Conservation (phyloP, 2,329 filamentous ascomycete species). For the Dryadomyces quercus-mongolicae region DNA sequence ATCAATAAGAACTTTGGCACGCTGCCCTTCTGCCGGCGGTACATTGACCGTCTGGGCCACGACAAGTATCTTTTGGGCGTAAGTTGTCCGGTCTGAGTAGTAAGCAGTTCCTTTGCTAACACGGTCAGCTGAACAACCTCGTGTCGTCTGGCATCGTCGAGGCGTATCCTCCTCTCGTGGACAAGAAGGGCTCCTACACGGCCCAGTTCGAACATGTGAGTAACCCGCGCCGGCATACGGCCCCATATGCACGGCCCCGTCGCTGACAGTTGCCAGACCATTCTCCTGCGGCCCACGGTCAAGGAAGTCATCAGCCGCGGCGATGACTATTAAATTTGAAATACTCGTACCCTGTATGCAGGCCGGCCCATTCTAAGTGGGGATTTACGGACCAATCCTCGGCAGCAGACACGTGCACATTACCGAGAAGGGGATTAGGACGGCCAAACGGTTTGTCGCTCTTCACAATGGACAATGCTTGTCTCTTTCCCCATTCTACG, state of each 20-base stretch:
- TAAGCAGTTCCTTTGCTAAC: too few relatives aligned
- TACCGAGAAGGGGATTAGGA: too few relatives aligned
- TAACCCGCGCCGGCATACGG: conserved; percentile 14
- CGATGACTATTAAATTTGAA: conserved; percentile 62
- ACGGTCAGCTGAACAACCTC: conserved; percentile 63
- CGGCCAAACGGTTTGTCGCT: too few relatives aligned
- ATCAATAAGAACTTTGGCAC: conserved; percentile 97
- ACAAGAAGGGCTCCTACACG: conserved; percentile 89
- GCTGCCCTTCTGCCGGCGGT: conserved; percentile 79
- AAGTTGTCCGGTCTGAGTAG: conserved; percentile 23
- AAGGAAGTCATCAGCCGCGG: conserved; percentile 83
- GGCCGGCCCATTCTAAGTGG: too few relatives aligned
- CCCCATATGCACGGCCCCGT: background rate
- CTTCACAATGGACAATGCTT: too few relatives aligned
- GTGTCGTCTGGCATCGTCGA: conserved; percentile 77
- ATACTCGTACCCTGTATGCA: background rate
- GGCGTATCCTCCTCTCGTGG: conserved; percentile 77
- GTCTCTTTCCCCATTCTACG: too few relatives aligned
- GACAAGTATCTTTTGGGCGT: conserved; percentile 89
- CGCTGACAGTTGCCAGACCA: conserved; percentile 42
- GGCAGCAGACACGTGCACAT: too few relatives aligned
- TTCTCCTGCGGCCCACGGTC: conserved; percentile 63
- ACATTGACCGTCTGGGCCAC: conserved; percentile 83
- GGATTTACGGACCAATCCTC: too few relatives aligned
- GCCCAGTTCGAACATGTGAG: conserved; percentile 91